Percentiles rank a stretch among this genome's conserved stretches.
These are phyloP conservation scores for Botrytis tulipae DNA, from an alignment of 2,329 filamentous ascomycete genomes.

Conservation along the genomic window DNA sequence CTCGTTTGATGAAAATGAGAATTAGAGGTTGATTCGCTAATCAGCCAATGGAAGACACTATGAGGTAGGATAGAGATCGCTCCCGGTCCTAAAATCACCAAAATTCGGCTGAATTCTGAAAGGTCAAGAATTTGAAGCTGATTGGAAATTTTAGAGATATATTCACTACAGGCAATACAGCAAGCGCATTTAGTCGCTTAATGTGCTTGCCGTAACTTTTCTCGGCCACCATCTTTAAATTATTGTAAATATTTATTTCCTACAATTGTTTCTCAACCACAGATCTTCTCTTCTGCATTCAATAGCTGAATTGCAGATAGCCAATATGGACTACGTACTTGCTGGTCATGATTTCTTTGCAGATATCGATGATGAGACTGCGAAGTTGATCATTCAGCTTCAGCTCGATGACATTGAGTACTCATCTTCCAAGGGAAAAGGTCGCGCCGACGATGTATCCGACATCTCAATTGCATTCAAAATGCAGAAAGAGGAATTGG, in stretches of 20 bases:
- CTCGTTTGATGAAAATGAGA: no score
- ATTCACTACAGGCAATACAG: not conserved
- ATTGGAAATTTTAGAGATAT: not conserved
- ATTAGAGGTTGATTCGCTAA: no score
- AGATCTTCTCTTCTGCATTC: not conserved
- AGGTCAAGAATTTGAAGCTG: not conserved
- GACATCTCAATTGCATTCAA: slow-evolving; percentile 26
- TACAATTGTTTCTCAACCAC: not conserved
- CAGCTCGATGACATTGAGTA: slow-evolving; percentile 29
- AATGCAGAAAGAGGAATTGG: slow-evolving; percentile 25
- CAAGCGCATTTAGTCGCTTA: not conserved
- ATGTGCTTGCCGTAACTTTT: not conserved
- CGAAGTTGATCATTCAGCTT: slow-evolving; percentile 29
- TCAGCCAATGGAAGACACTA: no score
- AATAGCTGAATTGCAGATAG: not conserved
- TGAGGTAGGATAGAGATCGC: no score
- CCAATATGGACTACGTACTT: not conserved
- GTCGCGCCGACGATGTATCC: slow-evolving; percentile 17
- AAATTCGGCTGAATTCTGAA: not conserved
- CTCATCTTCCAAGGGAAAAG: slow-evolving; percentile 18
- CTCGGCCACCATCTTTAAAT: not conserved
- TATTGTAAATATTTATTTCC: not conserved
- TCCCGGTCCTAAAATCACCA: no score
- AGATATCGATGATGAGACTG: slow-evolving; percentile 27
- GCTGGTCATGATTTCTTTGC: not conserved